These are phyloP conservation scores for Endotrypanum monterogeii DNA, from an alignment of 208 protist species.

Conservation along the genomic window DNA sequence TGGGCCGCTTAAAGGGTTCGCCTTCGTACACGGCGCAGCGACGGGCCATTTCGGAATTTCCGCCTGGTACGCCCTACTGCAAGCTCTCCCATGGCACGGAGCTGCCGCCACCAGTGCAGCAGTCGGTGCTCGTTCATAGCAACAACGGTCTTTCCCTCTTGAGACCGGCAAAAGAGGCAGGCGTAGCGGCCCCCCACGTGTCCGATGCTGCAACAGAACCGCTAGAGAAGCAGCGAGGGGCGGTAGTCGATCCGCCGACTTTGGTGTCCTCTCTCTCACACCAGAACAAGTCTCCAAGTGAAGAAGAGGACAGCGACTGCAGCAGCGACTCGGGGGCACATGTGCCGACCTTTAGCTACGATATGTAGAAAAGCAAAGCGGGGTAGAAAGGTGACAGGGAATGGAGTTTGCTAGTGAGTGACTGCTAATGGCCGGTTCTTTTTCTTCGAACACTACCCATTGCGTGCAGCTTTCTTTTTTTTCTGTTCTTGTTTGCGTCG, in stretches of 20 bases:
- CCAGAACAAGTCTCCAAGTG: slow-evolving; percentile 5
- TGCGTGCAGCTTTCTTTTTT: too few relatives aligned
- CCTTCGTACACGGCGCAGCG: slow-evolving; percentile 12
- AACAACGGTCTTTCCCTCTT: slow-evolving; percentile 48
- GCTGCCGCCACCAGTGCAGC: slow-evolving; percentile 21
- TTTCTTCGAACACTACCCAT: too few relatives aligned
- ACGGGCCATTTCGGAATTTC: slow-evolving; percentile 10
- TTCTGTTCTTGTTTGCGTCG: too few relatives aligned
- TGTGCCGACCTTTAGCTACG: slow-evolving; percentile 31
- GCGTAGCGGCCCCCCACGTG: background rate
- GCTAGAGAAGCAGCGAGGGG: background rate
- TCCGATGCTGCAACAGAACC: background rate
- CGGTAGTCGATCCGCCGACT: background rate
- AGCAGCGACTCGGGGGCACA: slow-evolving; percentile 34
- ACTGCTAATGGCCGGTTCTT: too few relatives aligned
- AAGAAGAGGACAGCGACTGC: slow-evolving; percentile 22
- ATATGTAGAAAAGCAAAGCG: slow-evolving; percentile 9
- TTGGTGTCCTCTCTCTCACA: background rate
- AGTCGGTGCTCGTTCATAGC: slow-evolving; percentile 58
- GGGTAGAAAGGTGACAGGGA: background rate
- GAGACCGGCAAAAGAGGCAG: background rate
- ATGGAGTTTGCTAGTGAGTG: background rate
- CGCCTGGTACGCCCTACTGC: slow-evolving; percentile 34
- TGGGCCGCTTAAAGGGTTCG: slow-evolving; percentile 40
- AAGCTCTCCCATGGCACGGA: slow-evolving; percentile 13